Evolutionary conservation across 371 early-diverging fungal genomes (phyloP).

Genomic region (Actinomucor elegans): DNA sequence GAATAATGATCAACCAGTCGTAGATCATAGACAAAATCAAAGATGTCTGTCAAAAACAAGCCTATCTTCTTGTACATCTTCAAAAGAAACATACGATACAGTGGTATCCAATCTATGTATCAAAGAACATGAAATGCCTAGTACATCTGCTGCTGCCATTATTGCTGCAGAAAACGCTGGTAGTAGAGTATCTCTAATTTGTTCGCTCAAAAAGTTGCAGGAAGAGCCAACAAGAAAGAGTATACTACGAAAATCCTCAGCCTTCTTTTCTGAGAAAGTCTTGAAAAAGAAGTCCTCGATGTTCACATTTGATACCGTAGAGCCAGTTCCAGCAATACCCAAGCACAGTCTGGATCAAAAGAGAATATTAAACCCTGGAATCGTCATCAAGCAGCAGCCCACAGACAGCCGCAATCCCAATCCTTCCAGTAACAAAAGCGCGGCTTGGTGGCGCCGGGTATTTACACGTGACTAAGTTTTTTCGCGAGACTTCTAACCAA

Average conservation of each 20-base stretch:
- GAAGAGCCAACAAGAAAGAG: neutral
- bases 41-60: too few relatives aligned
- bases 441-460: constrained; percentile 6
- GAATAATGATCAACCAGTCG: too few relatives aligned
- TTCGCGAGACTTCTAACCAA: neutral
- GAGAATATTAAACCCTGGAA: constrained; percentile 1
- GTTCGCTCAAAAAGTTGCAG: too few relatives aligned
- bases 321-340: neutral
- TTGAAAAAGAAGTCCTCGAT: constrained; percentile 1
- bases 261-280: constrained; percentile 9
- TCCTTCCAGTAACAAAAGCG: neutral
- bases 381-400: constrained; percentile 2
- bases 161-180: constrained; percentile 2
- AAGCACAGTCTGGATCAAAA: neutral
- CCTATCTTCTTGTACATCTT: too few relatives aligned
- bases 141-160: constrained; percentile 9
- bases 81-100: too few relatives aligned
- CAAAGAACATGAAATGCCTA: constrained; percentile 7
- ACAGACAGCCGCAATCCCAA: neutral
- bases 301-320: too few relatives aligned
- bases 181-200: neutral
- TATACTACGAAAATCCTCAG: constrained; percentile 11
- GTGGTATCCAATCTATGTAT: too few relatives aligned
- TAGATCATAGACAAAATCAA: too few relatives aligned
- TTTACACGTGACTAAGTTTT: neutral